Evolutionary conservation across 2,329 filamentous ascomycete genomes (phyloP), one percentile per base, ranked within the genome.

Genomic region (Colletotrichum lentis): DNA sequence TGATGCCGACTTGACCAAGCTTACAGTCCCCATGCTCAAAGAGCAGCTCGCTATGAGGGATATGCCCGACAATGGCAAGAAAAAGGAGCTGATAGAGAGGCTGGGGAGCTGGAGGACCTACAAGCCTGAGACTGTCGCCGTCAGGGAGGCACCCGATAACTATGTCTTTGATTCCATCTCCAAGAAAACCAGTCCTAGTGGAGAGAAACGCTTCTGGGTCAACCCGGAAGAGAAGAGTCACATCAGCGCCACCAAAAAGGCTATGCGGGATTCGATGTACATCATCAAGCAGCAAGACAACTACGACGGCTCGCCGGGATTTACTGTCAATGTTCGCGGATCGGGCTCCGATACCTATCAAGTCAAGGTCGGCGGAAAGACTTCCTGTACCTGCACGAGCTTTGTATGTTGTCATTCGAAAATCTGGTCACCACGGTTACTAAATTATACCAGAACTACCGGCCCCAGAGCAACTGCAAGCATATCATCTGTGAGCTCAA

Each of bases 401-500:
- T 58, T 65, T 8, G 67, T 70, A 31, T 27, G 58, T 58, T 39
- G 12, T 16, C 27, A 14, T 22, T 10, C 8, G 6, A 7, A 8
- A 6, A n/a, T 47, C 14, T 3, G 3, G n/a, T 18, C n/a, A 24
- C n/a, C 35, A 10, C 16, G 35, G 18, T 11, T 22, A 5, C 41
- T 49, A 8, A 67, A 27, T 12, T 20, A 18, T 20, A 1, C 7
- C 39, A 71, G 67, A 64, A 20, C 37, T 68, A 12, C 47, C 55
- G 27, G 53, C 54, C 50, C 41, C 44, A 22, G 16, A 62, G 52
- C 5, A 65, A 69, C 24, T 71, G 67, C 63, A 64, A 70, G 49
- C 69, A 71, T 22, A 59, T 70, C 50, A 60, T 70, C 12, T 70
- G 67, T 68, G n/a, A 68, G 60, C 52, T 18, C 12, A 20, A 7